Conservation (phyloP, 805 yeast species). For the Lachancea sp. region DNA sequence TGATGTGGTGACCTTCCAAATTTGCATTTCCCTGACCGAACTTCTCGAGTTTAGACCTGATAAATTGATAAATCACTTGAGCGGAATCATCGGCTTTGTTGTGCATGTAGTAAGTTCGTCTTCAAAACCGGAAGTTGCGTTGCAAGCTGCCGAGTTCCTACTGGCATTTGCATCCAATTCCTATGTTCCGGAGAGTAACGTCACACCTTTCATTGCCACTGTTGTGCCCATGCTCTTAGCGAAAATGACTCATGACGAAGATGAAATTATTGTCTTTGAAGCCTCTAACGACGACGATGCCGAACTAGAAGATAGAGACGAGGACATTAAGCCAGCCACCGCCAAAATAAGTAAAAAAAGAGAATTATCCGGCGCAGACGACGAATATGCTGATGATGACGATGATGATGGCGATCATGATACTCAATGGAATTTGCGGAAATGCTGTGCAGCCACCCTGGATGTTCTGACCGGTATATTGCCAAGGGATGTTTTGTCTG, state of each 20-base stretch:
- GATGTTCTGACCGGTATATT: constrained; percentile 68
- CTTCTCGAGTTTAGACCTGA: constrained; percentile 76
- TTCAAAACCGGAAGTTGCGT: constrained; percentile 64
- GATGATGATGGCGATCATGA: constrained; percentile 46
- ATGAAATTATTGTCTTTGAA: constrained; percentile 64
- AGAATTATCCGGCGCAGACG: constrained; percentile 46
- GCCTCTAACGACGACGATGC: constrained; percentile 60
- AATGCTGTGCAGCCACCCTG: constrained; percentile 89
- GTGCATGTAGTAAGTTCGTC: constrained; percentile 62
- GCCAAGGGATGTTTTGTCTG: constrained; percentile 60
- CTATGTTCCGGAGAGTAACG: constrained; percentile 46
- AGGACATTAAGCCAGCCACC: constrained; percentile 79
- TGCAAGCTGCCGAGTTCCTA: constrained; percentile 91
- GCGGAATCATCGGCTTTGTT: constrained; percentile 81
- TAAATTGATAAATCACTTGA: constrained; percentile 68
- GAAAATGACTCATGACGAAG: constrained; percentile 84
- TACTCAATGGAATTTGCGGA: constrained; percentile 84
- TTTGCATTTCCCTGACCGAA: constrained; percentile 68
- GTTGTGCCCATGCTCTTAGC: constrained; percentile 73
- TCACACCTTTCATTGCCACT: constrained; percentile 50
- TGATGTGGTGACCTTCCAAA: constrained; percentile 58
- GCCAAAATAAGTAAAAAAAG: constrained; percentile 54
- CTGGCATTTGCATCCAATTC: constrained; percentile 61
- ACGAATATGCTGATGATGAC: constrained; percentile 60
- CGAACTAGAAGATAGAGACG: constrained; percentile 70